Evolutionary conservation across 2,329 filamentous ascomycete species (phyloP), one percentile per base, ranked within the genome.

Genomic region (Uncinocarpus reesii): DNA sequence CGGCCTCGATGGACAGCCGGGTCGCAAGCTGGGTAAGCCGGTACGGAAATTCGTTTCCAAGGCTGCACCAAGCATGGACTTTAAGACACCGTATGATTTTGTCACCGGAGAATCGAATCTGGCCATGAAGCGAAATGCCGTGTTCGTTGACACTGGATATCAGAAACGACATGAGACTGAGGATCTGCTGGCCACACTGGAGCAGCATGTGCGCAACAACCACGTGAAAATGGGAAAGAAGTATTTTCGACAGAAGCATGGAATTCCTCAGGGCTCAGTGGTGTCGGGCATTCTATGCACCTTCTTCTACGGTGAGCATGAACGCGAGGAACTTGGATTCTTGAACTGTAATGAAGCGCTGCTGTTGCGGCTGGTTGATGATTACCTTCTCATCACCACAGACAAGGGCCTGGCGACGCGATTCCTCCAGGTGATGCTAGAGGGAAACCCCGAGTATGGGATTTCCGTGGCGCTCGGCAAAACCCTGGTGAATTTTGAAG

Each of bases 261-360:
- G 92, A 11, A 96, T 98, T 32, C 89, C 92, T 0, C 92, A 98
- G 64, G 92, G 92, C 6, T 95, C 89, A 0, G 77, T 95, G 1
- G 63, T 98, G 4, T 95, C 89, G 0, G 85, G 83, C 36, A 73
- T 88, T 34, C 73, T 98, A 4, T 96, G 92, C 72, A 96, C 88
- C 66, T 90, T 94, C 66, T 95, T 96, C 65, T 98, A 98, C 61
- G 89, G 86, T 4, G 81, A 92, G 53, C 76, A 96, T 1, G 92
- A 98, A 64, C 67, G 67, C 5, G 73, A 80, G 21, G 70, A 82
- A 11, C 71, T 96, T 2, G 61, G 60, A 0, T 96, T 95, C 60
- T 66, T 92, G 1, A 57, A 71, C 13, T 59, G 67, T 0, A 60
- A 64, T n/a, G 70, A 82, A 28, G 82, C 77, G 42, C 65, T 95